Evolutionary conservation across 495 filamentous ascomycete genomes (phyloP).

Genomic region (Aspergillus sclerotiicarbonarius): DNA sequence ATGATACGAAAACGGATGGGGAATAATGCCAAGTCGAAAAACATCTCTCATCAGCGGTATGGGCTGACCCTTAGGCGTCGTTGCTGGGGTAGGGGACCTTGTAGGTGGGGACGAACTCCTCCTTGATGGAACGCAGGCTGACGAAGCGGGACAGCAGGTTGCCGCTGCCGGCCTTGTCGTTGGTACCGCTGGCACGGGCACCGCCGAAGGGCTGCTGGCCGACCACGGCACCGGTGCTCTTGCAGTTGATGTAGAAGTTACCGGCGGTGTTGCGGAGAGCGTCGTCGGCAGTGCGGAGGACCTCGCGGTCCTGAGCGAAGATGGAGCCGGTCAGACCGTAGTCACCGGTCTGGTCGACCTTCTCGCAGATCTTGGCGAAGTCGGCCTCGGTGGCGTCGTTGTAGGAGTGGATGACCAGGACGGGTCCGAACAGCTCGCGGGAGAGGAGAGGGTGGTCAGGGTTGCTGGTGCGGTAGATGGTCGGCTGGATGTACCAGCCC

Average conservation of each 20-base stretch:
- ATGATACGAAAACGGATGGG: not conserved
- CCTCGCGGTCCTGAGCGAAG: conserved; percentile 70
- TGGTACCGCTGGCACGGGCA: conserved; percentile 80
- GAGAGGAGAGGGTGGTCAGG: conserved; percentile 60
- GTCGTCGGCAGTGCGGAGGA: conserved; percentile 66
- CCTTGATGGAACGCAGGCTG: conserved; percentile 81
- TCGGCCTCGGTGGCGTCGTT: conserved; percentile 51
- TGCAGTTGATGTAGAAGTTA: conserved; percentile 93
- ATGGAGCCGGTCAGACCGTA: conserved; percentile 80
- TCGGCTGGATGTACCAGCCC: conserved; percentile 68
- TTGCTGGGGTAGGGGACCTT: conserved; percentile 83
- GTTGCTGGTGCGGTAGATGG: conserved; percentile 64
- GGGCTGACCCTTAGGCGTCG: conserved; percentile 6
- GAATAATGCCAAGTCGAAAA: no score
- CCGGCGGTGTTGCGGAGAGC: conserved; percentile 74
- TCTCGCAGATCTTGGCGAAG: conserved; percentile 50
- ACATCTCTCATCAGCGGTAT: no score
- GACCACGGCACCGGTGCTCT: conserved; percentile 88
- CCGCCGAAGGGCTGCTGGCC: conserved; percentile 93
- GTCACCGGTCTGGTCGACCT: conserved; percentile 63
- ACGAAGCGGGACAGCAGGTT: conserved; percentile 77
- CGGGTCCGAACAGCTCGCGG: conserved; percentile 63
- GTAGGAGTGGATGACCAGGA: conserved; percentile 61
- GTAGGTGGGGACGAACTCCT: conserved; percentile 72
- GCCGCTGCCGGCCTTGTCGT: conserved; percentile 85